Conservation (phyloP, 495 filamentous ascomycete genomes). For the Xylaria acuta region DNA sequence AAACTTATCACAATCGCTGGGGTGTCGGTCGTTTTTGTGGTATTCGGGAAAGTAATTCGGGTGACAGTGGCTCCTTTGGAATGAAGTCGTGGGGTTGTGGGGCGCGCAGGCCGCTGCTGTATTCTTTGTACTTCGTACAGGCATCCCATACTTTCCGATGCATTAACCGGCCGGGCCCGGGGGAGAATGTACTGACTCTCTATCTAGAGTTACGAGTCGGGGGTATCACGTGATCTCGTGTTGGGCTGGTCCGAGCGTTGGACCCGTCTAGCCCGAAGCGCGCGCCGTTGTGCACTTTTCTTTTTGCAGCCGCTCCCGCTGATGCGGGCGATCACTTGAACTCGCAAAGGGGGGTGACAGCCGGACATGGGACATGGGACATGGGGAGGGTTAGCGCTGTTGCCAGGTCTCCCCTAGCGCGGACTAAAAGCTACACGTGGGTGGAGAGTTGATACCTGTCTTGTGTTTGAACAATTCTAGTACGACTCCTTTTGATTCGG, state of each 20-base stretch:
- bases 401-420: conserved; percentile 6
- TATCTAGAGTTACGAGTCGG: too few species aligned
- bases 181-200: too few species aligned
- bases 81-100: too few species aligned
- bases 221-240: conserved; percentile 24
- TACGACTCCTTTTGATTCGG: neutral
- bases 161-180: too few species aligned
- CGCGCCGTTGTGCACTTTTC: conserved; percentile 18
- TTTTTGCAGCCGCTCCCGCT: conserved; percentile 26
- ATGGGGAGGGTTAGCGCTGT: neutral
- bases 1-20: too few species aligned
- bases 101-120: too few species aligned
- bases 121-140: too few species aligned
- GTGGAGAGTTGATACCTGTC: neutral
- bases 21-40: too few species aligned
- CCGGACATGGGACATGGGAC: neutral
- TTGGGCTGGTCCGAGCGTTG: conserved; percentile 23
- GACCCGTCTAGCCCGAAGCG: conserved; percentile 13
- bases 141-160: too few species aligned
- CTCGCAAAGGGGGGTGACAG: neutral
- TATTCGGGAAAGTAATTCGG: too few species aligned
- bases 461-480: neutral
- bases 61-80: too few species aligned
- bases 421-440: neutral
- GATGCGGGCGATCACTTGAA: conserved; percentile 27